Evolutionary conservation across 345 rosid genomes (phyloP).

Genomic region (Populus simonii): DNA sequence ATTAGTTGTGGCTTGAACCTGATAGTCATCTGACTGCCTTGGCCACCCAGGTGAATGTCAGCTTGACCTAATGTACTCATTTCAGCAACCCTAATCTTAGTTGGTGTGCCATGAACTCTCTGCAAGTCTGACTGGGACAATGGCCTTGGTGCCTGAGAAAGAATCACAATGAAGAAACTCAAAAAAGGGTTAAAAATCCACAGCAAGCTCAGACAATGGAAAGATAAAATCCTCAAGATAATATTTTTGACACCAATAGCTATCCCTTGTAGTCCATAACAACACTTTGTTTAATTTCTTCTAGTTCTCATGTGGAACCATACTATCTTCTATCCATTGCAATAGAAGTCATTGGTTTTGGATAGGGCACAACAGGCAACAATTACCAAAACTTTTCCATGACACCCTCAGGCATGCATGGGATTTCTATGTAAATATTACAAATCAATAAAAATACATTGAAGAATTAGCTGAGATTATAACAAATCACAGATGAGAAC

Average conservation of each 20-base stretch:
- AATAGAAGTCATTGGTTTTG: background rate
- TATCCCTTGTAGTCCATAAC: too few relatives aligned
- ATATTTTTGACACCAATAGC: background rate
- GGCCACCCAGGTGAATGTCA: constrained; percentile 55
- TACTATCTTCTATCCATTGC: background rate
- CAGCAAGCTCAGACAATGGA: background rate
- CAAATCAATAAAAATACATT: background rate
- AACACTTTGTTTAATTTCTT: too few relatives aligned
- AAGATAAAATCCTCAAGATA: background rate
- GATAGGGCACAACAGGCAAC: background rate
- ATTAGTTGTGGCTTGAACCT: constrained; percentile 69
- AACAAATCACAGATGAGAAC: background rate
- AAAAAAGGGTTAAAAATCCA: background rate
- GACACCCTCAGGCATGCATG: background rate
- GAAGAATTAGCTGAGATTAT: too few relatives aligned
- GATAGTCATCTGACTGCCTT: constrained; percentile 55
- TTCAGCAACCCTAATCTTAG: constrained; percentile 69
- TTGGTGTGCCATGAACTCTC: constrained; percentile 61
- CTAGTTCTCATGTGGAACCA: background rate
- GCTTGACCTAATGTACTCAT: constrained; percentile 56
- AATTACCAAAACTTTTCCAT: background rate
- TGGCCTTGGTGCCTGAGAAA: constrained; percentile 66
- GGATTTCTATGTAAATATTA: background rate
- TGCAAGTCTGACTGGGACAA: constrained; percentile 65
- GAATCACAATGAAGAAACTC: background rate